Evolutionary conservation across 805 yeast genomes (phyloP), one percentile per base, ranked within the genome.

Genomic region (Yamadazyma olivae): DNA sequence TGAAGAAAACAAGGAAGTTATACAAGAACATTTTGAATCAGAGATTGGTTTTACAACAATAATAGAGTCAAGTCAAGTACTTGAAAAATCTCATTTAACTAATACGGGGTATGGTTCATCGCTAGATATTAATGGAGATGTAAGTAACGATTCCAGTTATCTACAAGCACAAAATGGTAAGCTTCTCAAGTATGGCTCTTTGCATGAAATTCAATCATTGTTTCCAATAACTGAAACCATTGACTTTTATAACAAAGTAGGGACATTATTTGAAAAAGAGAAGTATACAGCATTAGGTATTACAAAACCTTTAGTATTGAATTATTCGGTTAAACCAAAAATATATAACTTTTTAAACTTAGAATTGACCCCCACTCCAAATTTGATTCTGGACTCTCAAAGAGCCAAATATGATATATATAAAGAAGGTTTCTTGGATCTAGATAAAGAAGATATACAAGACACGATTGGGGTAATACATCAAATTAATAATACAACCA

Each of bases 51-150:
- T 25, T 8, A 15, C 6, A 8, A 7, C 32, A 3, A 31, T 56
- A 5, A 8, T 44, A 4, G 39, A 35, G 6, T 48, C 54, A 2
- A 39, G 59, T 22, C 33, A 39, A 14, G 33, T 54, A 3, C 36
- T 67, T n/a, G 79, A 75, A 48, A 37, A 33, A 10, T 57, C 67
- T 3, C 42, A 51, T 2, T 51, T 67, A 29, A 74, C 79, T 5
- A 75, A 75, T 44, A 71, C 78, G 3, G 81, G 79, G 2, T 55
- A 45, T 40, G 78, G 79, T 0, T 64, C 77, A 1, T 63, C 71
- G 0, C 45, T 74, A 24, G 66, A 69, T 27, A 39, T 56, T 6
- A 35, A 49, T 5, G 75, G 77, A 1, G 32, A 54, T 3, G 74
- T 73, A 1, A 63, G 61, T 35, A 67, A 76, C 35, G 81, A 75